Conservation (phyloP, 2,329 filamentous ascomycete species). For the Paraconiothyrium brasiliense region DNA sequence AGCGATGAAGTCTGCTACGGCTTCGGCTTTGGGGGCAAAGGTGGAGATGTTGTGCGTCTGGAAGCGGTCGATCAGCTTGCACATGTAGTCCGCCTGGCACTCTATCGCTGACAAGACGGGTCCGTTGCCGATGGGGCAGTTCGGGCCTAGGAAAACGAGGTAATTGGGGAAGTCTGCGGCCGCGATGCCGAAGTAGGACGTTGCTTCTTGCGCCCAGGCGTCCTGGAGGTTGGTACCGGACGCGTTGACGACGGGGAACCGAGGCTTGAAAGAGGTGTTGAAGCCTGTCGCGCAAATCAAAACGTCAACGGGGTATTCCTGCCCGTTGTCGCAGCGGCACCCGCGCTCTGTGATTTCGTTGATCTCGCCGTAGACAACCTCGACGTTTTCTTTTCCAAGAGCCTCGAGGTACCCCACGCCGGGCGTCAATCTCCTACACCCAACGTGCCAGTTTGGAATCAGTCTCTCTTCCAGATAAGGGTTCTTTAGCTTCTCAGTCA, state of each 20-base stretch:
- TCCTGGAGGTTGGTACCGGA: conserved; percentile 55
- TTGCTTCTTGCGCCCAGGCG: conserved; percentile 53
- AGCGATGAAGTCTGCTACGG: conserved; percentile 61
- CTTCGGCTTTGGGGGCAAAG: conserved; percentile 56
- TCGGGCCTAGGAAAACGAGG: conserved; percentile 53
- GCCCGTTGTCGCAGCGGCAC: conserved; percentile 50
- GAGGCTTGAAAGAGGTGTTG: conserved; percentile 54
- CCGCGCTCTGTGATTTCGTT: conserved; percentile 44
- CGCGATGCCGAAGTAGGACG: conserved; percentile 58
- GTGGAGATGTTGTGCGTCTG: conserved; percentile 59
- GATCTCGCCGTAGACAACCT: conserved; percentile 53
- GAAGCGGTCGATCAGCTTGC: conserved; percentile 60
- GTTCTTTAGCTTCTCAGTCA: conserved; percentile 53
- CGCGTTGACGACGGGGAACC: conserved; percentile 56
- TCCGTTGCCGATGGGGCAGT: conserved; percentile 55
- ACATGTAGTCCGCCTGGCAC: conserved; percentile 60
- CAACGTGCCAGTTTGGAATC: conserved; percentile 46
- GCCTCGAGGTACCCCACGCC: conserved; percentile 56
- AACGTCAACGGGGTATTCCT: conserved; percentile 48
- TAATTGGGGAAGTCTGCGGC: conserved; percentile 60
- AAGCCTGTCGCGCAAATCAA: conserved; percentile 51
- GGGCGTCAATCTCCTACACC: conserved; percentile 56
- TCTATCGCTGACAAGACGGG: conserved; percentile 56
- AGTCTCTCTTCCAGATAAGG: conserved; percentile 44
- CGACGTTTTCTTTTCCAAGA: conserved; percentile 53